phyloP scores from a whole-genome alignment of 2,329 filamentous ascomycete genomes.

The Bipolaris oryzae region DNA sequence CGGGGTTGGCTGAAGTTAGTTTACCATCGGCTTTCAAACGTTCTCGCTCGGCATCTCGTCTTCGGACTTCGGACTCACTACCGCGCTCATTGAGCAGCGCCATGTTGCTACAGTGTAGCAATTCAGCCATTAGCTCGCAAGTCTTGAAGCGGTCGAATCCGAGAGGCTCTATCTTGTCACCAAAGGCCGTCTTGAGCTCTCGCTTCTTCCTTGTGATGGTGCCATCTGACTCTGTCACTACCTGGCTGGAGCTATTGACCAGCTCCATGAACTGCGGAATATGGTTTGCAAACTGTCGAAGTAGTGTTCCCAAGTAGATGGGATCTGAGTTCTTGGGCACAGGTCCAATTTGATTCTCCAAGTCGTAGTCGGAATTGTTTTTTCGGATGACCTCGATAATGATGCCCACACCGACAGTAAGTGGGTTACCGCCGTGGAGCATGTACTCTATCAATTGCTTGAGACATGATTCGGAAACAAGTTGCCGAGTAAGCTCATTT shows the following conservation, averaged over 20 bases:
- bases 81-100: slow-evolving; percentile 89
- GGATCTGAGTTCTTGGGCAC: slow-evolving; percentile 86
- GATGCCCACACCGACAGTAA: slow-evolving; percentile 96
- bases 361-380: slow-evolving; percentile 98
- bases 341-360: slow-evolving; percentile 82
- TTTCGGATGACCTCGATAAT: slow-evolving; percentile 98
- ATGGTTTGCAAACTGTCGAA: slow-evolving; percentile 86
- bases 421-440: slow-evolving; percentile 88
- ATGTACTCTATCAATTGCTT: slow-evolving; percentile 87
- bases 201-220: slow-evolving; percentile 70
- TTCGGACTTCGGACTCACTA: slow-evolving; percentile 82
- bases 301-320: slow-evolving; percentile 90
- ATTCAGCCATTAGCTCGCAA: slow-evolving; percentile 96
- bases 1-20: slow-evolving; percentile 63
- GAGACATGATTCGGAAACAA: slow-evolving; percentile 85
- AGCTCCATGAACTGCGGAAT: slow-evolving; percentile 94
- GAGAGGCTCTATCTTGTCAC: slow-evolving; percentile 86
- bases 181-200: slow-evolving; percentile 84
- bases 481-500: slow-evolving; percentile 92
- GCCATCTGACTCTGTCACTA: slow-evolving; percentile 62
- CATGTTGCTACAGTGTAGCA: slow-evolving; percentile 99
- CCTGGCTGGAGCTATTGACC: slow-evolving; percentile 74
- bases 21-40: slow-evolving; percentile 77
- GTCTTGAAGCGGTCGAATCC: slow-evolving; percentile 99
- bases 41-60: slow-evolving; percentile 81